phyloP scores from a whole-genome alignment of 495 filamentous ascomycete species.

The Hyphodiscus hymeniophilus region DNA sequence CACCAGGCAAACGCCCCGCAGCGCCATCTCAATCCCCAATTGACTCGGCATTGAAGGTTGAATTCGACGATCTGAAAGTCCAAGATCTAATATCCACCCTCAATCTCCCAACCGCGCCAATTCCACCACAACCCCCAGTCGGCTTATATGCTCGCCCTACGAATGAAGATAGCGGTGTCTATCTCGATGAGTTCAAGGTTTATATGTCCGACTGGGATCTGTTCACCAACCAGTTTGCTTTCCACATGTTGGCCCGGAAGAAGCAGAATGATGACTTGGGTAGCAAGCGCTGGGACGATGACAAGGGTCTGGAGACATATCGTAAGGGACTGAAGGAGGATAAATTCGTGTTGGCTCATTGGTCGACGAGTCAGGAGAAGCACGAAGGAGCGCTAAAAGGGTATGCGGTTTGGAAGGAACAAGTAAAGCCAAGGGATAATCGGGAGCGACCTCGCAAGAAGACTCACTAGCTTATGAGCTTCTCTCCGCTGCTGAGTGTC shows the following conservation, averaged over 20 bases:
- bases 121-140: conserved; percentile 27
- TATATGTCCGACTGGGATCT: conserved; percentile 65
- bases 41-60: conserved; percentile 39
- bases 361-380: conserved; percentile 54
- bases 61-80: conserved; percentile 59
- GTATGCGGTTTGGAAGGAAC: conserved; percentile 48
- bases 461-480: conserved; percentile 6
- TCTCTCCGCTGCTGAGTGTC: too few relatives aligned
- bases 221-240: conserved; percentile 56
- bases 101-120: conserved; percentile 54
- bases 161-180: conserved; percentile 46
- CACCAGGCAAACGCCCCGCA: conserved; percentile 10
- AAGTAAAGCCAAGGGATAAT: conserved; percentile 24
- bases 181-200: conserved; percentile 49
- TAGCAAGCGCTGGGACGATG: conserved; percentile 46
- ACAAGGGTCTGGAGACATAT: conserved; percentile 43
- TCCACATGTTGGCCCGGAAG: conserved; percentile 60
- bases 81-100: conserved; percentile 58
- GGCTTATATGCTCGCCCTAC: conserved; percentile 29
- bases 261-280: conserved; percentile 40
- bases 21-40: conserved; percentile 14
- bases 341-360: conserved; percentile 49
- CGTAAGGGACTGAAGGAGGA: conserved; percentile 55
- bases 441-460: conserved; percentile 13
- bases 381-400: conserved; percentile 54